A percentile compares a stretch with the other conserved stretches of the same genome.
Conservation (phyloP, 371 early-diverging fungal genomes). For the Umbelopsis sp. region DNA sequence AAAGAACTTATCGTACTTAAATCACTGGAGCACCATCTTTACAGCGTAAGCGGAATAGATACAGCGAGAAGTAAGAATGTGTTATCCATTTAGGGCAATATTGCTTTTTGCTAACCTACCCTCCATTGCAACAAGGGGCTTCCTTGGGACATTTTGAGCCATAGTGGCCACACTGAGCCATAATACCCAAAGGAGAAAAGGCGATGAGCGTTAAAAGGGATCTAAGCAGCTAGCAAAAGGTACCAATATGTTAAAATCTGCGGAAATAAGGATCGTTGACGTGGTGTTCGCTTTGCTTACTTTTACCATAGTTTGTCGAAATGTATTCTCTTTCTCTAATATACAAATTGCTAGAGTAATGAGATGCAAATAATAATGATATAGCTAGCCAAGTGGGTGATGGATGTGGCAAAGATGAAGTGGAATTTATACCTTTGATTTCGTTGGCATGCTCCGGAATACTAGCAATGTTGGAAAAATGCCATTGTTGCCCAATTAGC, state of each 20-base stretch:
- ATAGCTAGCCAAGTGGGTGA: not conserved
- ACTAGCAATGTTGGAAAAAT: slow-evolving; percentile 5
- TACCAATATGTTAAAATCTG: not conserved
- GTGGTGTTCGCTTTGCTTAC: not conserved
- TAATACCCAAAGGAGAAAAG: not conserved
- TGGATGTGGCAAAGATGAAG: not conserved
- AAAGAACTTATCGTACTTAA: not conserved
- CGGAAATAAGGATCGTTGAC: not conserved
- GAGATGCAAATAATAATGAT: not conserved
- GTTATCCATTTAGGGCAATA: slow-evolving; percentile 14
- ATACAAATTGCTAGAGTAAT: not conserved
- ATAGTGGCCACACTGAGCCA: slow-evolving; percentile 14
- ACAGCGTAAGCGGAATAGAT: not conserved
- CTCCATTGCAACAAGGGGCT: slow-evolving; percentile 48
- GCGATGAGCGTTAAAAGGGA: not conserved
- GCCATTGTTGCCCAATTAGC: not conserved
- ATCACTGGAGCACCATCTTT: slow-evolving; percentile 8
- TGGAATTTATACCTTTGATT: slow-evolving; percentile 1
- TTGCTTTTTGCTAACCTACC: slow-evolving; percentile 10
- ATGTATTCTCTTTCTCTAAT: not conserved
- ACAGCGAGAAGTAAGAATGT: not conserved
- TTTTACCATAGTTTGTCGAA: not conserved
- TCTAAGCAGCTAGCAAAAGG: not conserved
- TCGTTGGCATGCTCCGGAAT: slow-evolving; percentile 12
- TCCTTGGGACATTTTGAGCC: slow-evolving; percentile 38